A percentile compares a stretch with the other conserved stretches of the same genome.
phyloP scores from a whole-genome alignment of 2,329 filamentous ascomycete genomes.

The Penicillium corylophilum region DNA sequence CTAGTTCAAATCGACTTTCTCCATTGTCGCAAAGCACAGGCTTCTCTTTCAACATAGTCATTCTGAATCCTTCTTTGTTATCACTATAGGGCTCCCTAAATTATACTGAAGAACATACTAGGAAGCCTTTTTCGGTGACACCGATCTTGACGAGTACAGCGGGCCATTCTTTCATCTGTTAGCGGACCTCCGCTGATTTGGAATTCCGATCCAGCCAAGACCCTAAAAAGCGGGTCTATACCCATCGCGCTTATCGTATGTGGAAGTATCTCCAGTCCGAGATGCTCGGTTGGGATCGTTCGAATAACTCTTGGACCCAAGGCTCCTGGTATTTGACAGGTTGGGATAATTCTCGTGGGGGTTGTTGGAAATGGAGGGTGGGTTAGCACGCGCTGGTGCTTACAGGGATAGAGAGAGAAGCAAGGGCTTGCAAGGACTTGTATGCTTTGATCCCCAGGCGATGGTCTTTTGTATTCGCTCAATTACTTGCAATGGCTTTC shows the following conservation, averaged over 20 bases:
- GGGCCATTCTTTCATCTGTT: background rate
- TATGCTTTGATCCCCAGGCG: background rate
- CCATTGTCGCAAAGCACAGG: background rate
- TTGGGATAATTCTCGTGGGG: background rate
- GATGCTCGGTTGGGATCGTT: background rate
- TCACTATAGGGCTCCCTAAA: background rate
- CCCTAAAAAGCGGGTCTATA: slow-evolving; percentile 1
- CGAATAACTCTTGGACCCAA: background rate
- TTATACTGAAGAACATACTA: background rate
- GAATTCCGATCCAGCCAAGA: slow-evolving; percentile 5
- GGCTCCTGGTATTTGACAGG: background rate
- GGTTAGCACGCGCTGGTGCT: background rate
- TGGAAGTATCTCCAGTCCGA: background rate
- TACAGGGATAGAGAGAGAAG: background rate
- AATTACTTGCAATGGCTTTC: background rate
- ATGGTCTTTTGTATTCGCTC: background rate
- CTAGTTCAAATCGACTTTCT: background rate
- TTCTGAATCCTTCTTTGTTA: background rate
- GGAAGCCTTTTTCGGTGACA: background rate
- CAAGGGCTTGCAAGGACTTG: background rate
- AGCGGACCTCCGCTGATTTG: slow-evolving; percentile 5
- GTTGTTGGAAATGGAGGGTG: background rate
- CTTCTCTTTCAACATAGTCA: background rate
- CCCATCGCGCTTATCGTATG: background rate
- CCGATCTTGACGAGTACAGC: background rate